Percentiles rank a stretch among this genome's conserved stretches.
Conservation (phyloP, 1,284 basidiomycete genomes). For the Volvariella surrecta region DNA sequence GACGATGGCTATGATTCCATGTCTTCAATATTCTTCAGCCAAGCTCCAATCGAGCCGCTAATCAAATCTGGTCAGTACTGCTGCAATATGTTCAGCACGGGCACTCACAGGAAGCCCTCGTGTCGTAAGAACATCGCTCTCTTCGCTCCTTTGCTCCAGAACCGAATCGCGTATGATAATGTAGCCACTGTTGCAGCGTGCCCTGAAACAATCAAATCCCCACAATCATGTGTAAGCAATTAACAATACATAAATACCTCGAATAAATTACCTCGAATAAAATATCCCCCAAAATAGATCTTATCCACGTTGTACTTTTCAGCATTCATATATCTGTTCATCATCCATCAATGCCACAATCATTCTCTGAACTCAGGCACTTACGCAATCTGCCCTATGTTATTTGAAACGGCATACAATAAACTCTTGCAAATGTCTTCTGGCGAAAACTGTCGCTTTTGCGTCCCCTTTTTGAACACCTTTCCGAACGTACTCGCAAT, state of each 20-base stretch:
- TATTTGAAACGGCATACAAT: slow-evolving; percentile 96
- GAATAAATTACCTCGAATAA: slow-evolving; percentile 78
- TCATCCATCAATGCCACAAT: slow-evolving; percentile 8
- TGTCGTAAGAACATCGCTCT: slow-evolving; percentile 95
- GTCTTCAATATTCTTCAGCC: slow-evolving; percentile 81
- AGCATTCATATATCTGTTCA: slow-evolving; percentile 92
- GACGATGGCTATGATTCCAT: slow-evolving; percentile 1
- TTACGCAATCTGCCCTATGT: slow-evolving; percentile 99
- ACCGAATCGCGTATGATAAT: slow-evolving; percentile 96
- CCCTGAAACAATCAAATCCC: slow-evolving; percentile 38
- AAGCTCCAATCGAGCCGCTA: slow-evolving; percentile 88
- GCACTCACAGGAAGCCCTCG: slow-evolving; percentile 89
- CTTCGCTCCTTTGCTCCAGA: slow-evolving; percentile 99
- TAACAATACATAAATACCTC: slow-evolving; percentile 1
- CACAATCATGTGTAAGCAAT: neutral
- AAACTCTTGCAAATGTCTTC: slow-evolving; percentile 95
- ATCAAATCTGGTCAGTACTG: slow-evolving; percentile 10
- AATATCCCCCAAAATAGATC: slow-evolving; percentile 99
- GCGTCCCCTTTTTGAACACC: slow-evolving; percentile 87
- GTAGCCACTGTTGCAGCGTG: slow-evolving; percentile 98
- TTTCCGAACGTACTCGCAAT: slow-evolving; percentile 99
- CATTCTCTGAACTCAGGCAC: slow-evolving; percentile 26
- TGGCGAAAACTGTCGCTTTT: slow-evolving; percentile 72
- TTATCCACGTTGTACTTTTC: slow-evolving; percentile 97
- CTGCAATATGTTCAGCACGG: slow-evolving; percentile 8